Evolutionary conservation across 768 basidiomycete genomes (phyloP), one percentile per base, ranked within the genome.

Genomic region (Xerocomus potaroensis): DNA sequence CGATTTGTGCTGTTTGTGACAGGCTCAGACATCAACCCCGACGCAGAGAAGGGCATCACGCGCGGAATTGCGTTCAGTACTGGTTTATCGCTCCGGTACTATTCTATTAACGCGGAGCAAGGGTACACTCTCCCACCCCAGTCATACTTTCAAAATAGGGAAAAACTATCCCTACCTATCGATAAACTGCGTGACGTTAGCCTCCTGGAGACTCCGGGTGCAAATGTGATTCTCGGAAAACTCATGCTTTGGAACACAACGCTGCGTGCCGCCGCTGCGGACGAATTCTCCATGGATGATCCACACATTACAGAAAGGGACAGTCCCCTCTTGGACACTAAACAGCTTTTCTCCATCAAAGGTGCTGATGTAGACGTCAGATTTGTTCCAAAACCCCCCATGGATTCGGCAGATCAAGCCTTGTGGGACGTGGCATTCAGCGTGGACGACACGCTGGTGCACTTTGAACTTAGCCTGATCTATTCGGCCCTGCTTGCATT

Each of bases 1-100:
- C 77, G 78, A 29, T 68, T 87, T 37, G 79, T 83, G 22, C 58
- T 87, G 9, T 81, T 88, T 47, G 60, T 91, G 41, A 87, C 88
- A 7, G 79, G 84, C n/a, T 77, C 77, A 29, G 93, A 95, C 61
- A 74, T 92, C 44, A 90, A 90, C 51, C 88, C 88, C 0, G 66
- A 73, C 0, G 85, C 85, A 44, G 75, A 76, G 31, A 64, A 78
- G 45, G 79, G 79, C 36, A 69, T 88, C 11, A 83, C 80, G 3
- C 78, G 89, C 23, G 91, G 91, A 4, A 63, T 88, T 45, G 80
- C 82, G 2, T 57, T 82, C 23, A 76, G 76, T 40, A 79, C 76
- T 0, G 70, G 79, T 3, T 34, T 81, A 6, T 74, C 77, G 3
- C 37, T 80, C 8, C 73, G 80, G 45, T 83, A 83, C 57, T 79